Evolutionary conservation across 768 basidiomycete species (phyloP).

Genomic region (Asterophora lycoperdoides): DNA sequence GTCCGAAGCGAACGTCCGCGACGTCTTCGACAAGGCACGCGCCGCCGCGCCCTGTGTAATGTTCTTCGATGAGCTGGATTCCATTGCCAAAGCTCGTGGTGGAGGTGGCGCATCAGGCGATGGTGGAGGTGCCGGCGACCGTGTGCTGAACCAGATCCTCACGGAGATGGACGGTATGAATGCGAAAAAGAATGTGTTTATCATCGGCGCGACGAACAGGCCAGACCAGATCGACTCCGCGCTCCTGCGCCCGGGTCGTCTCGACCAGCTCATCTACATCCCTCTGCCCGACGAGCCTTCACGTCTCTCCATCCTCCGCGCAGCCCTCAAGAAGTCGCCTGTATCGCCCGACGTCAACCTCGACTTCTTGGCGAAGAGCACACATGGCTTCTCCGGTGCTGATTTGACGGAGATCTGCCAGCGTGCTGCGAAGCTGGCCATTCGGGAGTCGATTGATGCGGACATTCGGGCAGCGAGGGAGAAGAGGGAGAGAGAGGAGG

Average conservation of each 20-base stretch:
- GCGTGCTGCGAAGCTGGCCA: slow-evolving; percentile 94
- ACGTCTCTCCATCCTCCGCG: slow-evolving; percentile 87
- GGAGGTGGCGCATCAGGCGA: slow-evolving; percentile 77
- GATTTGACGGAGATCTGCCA: slow-evolving; percentile 99
- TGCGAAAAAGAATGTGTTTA: slow-evolving; percentile 98
- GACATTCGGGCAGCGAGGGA: slow-evolving; percentile 81
- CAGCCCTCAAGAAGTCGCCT: slow-evolving; percentile 89
- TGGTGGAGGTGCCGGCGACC: slow-evolving; percentile 94
- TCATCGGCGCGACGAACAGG: slow-evolving; percentile 95
- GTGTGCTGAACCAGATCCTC: slow-evolving; percentile 94
- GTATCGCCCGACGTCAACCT: slow-evolving; percentile 81
- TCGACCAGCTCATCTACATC: slow-evolving; percentile 99
- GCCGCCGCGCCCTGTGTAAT: slow-evolving; percentile 99
- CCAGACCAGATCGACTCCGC: slow-evolving; percentile 95
- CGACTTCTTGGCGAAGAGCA: slow-evolving; percentile 80
- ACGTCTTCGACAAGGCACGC: slow-evolving; percentile 99
- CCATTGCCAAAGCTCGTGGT: slow-evolving; percentile 97
- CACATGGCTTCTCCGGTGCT: slow-evolving; percentile 98
- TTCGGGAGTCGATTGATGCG: slow-evolving; percentile 89
- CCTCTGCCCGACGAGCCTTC: slow-evolving; percentile 94
- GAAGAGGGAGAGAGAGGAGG: slow-evolving; percentile 76
- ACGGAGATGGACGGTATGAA: slow-evolving; percentile 99
- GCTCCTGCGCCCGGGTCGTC: slow-evolving; percentile 92
- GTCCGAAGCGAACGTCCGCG: slow-evolving; percentile 99
- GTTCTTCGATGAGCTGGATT: slow-evolving; percentile 99